A percentile compares a stretch with the other conserved stretches of the same genome.
phyloP scores from a whole-genome alignment of 2,329 filamentous ascomycete species.

The Sporothrix schenckii region DNA sequence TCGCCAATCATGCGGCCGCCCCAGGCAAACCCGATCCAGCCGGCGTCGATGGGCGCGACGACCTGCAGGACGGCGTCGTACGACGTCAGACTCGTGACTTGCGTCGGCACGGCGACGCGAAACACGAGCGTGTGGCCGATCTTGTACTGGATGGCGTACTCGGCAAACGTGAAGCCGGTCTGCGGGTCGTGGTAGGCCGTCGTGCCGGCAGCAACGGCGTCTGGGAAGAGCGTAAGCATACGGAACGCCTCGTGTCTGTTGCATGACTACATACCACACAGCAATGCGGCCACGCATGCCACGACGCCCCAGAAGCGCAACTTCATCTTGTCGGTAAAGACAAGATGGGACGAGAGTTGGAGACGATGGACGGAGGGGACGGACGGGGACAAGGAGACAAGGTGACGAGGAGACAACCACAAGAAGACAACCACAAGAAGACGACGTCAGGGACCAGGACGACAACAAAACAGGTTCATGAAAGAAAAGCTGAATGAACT shows the following conservation, averaged over 20 bases:
- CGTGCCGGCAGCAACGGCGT: constrained; percentile 19
- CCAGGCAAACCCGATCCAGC: constrained; percentile 38
- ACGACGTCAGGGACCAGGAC: background rate
- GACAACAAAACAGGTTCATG: background rate
- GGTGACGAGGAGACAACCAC: background rate
- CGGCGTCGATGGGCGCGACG: constrained; percentile 34
- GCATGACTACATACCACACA: background rate
- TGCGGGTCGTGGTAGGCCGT: constrained; percentile 39
- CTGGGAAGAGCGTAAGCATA: background rate
- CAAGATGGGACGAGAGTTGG: background rate
- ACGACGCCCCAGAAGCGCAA: constrained; percentile 26
- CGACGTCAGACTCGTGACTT: constrained; percentile 32
- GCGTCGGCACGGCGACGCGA: constrained; percentile 34
- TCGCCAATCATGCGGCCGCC: constrained; percentile 36
- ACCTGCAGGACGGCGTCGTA: constrained; percentile 38
- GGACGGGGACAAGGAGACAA: background rate
- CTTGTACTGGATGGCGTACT: constrained; percentile 30
- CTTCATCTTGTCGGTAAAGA: background rate
- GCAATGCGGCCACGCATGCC: constrained; percentile 23
- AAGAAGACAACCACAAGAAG: background rate
- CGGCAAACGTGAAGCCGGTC: constrained; percentile 38
- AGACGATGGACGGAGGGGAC: background rate
- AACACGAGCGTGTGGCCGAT: constrained; percentile 30
- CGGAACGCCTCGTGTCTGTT: background rate
- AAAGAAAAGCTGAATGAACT: background rate